Evolutionary conservation across 1,284 basidiomycete species (phyloP).

Genomic region (Wallemia mellicola): DNA sequence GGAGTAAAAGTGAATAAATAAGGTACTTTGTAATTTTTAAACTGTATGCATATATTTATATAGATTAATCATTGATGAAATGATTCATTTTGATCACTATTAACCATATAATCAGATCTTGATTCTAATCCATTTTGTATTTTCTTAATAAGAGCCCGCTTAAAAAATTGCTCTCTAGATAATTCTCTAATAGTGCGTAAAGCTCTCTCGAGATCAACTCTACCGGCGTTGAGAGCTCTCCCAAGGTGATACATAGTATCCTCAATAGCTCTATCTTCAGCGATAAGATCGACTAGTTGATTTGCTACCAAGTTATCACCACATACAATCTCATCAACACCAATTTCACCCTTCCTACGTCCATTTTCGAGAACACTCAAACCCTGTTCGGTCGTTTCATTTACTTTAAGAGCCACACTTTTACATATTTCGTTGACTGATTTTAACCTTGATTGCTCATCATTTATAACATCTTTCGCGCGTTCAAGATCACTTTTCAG

Average conservation of each 20-base stretch:
- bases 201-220: slow-evolving; percentile 74
- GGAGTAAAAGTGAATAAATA: slow-evolving; percentile 16
- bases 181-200: slow-evolving; percentile 59
- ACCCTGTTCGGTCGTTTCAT: slow-evolving; percentile 29
- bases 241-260: slow-evolving; percentile 94
- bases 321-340: slow-evolving; percentile 79
- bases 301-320: slow-evolving; percentile 83
- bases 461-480: slow-evolving; percentile 69
- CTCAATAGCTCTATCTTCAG: slow-evolving; percentile 95
- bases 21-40: neutral
- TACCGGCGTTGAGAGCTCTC: slow-evolving; percentile 64
- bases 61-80: neutral
- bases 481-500: slow-evolving; percentile 55
- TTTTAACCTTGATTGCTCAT: slow-evolving; percentile 81
- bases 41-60: neutral
- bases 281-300: slow-evolving; percentile 73
- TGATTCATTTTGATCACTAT: neutral
- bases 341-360: slow-evolving; percentile 38
- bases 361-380: slow-evolving; percentile 38
- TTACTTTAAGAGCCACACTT: slow-evolving; percentile 36
- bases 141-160: slow-evolving; percentile 17
- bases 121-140: slow-evolving; percentile 7
- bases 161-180: slow-evolving; percentile 81
- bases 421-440: slow-evolving; percentile 80
- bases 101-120: neutral